A percentile compares a stretch with the other conserved stretches of the same genome.
Evolutionary conservation across 192 early-diverging fungal species (phyloP).

Genomic region (Podila epigama): DNA sequence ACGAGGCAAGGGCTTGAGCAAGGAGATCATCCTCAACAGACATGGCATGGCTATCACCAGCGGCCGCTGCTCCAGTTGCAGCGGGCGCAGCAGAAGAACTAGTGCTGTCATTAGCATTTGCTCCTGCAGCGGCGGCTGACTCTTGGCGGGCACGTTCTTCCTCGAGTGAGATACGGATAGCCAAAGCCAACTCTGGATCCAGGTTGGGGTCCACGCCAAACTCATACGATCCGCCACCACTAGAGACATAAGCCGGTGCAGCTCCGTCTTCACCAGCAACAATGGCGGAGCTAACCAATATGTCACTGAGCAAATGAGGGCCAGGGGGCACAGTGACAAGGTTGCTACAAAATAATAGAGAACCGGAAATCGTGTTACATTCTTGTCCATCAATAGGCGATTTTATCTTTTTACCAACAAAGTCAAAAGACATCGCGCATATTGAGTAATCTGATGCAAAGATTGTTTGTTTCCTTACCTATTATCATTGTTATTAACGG

Average conservation of each 20-base stretch:
- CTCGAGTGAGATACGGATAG: slow-evolving; percentile 94
- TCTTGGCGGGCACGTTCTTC: slow-evolving; percentile 95
- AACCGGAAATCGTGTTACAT: neutral
- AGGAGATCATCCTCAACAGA: slow-evolving; percentile 67
- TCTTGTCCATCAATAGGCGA: neutral
- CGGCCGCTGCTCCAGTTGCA: slow-evolving; percentile 38
- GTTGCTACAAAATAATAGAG: slow-evolving; percentile 61
- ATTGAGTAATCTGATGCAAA: neutral
- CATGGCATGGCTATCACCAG: slow-evolving; percentile 17
- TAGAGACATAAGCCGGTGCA: slow-evolving; percentile 68
- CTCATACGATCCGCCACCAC: slow-evolving; percentile 78
- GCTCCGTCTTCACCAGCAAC: slow-evolving; percentile 83
- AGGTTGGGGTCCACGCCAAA: slow-evolving; percentile 94
- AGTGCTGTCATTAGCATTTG: slow-evolving; percentile 46
- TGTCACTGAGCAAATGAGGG: slow-evolving; percentile 90
- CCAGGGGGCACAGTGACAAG: slow-evolving; percentile 93
- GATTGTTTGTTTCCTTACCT: slow-evolving; percentile 53
- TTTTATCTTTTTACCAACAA: neutral
- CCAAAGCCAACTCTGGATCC: slow-evolving; percentile 94
- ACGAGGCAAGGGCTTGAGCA: slow-evolving; percentile 75
- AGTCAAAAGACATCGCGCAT: too few relatives aligned
- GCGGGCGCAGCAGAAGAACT: slow-evolving; percentile 15
- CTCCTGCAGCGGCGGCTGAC: slow-evolving; percentile 54
- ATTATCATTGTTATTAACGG: slow-evolving; percentile 93
- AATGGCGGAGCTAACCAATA: slow-evolving; percentile 87